Base-by-base conservation (phyloP, 2,329 filamentous ascomycete genomes). In the Calonectria crousiana region DNA sequence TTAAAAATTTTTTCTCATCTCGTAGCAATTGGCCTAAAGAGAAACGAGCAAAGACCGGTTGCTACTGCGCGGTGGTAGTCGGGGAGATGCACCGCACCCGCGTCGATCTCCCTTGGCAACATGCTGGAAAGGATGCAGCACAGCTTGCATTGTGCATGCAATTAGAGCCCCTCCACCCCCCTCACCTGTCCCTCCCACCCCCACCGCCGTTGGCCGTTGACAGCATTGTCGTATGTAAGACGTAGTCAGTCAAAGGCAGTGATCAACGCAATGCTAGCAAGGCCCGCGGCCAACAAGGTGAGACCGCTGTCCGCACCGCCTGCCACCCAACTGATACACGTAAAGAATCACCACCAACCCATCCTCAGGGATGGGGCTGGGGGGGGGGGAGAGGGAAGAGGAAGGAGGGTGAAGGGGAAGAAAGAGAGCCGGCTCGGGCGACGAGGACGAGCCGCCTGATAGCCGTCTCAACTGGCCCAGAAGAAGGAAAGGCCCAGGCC, bases 101-200 rank as follows among this genome's bases (percentile, higher is more conserved):
- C 52, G 70, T 62, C 28, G 53, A 69, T 73, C 71, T 69, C 71
- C 71, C 71, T 73, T 69, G 66, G 66, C 71, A 69, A 73, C 71
- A 41, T 68, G 56, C 44, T 36, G 60, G 67, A 60, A 66, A 51
- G 49, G 60, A 44, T 52, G 52, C 69, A 23, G 44, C 30, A 71
- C 52, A 52, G 32, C 13, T 32, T 72, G 69, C 69, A 72, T 72
- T 67, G 64, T 62, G 52, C 70, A 67, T 67, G 41, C 41, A 38
- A 67, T 67, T 51, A 62, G 32, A 34, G 65, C 70, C 70, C 69
- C 69, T 66, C 69, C 69, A n/a, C 18, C 28, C n/a, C 52, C 38
- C 66, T 66, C 52, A 32, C 51, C 44, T 44, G 18, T 11, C 44
- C 44, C 36, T 49, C 52, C 66, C 58, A 2, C 36, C 60, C 44